phyloP scores from a whole-genome alignment of 805 yeast genomes.

The Torulaspora indica region DNA sequence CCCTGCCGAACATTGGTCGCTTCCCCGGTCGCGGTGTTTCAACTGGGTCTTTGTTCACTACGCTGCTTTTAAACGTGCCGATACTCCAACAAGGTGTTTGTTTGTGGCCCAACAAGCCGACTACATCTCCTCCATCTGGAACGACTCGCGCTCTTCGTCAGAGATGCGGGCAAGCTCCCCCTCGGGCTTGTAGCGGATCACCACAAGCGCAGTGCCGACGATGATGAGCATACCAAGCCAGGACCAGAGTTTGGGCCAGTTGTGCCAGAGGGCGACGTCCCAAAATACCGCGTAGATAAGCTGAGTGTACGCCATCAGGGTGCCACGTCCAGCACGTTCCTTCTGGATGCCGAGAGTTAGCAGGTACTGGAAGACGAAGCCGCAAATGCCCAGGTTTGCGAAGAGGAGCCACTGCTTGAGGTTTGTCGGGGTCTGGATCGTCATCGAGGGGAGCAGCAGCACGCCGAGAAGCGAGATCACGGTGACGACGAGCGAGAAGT shows the following conservation, averaged over 20 bases:
- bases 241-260: conserved; percentile 65
- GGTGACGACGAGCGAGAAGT: conserved; percentile 60
- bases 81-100: not conserved
- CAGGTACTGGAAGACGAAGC: conserved; percentile 76
- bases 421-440: conserved; percentile 59
- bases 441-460: conserved; percentile 50
- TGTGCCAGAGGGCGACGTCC: conserved; percentile 69
- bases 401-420: conserved; percentile 62
- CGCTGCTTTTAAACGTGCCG: not conserved
- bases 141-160: conserved; percentile 7
- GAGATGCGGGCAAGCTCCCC: conserved; percentile 4
- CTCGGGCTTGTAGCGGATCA: conserved; percentile 49
- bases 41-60: no score
- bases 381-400: conserved; percentile 60
- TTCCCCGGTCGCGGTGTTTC: not conserved
- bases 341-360: conserved; percentile 79
- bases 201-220: conserved; percentile 56
- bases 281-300: conserved; percentile 73
- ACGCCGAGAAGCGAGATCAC: conserved; percentile 52
- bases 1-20: conserved; percentile 1
- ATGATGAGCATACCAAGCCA: conserved; percentile 66
- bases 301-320: conserved; percentile 70
- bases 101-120: not conserved
- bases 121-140: conserved; percentile 7
- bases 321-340: conserved; percentile 70